A percentile compares a stretch with the other conserved stretches of the same genome.
Conservation (phyloP, 2,329 filamentous ascomycete species). For the Aspergillus sojae region DNA sequence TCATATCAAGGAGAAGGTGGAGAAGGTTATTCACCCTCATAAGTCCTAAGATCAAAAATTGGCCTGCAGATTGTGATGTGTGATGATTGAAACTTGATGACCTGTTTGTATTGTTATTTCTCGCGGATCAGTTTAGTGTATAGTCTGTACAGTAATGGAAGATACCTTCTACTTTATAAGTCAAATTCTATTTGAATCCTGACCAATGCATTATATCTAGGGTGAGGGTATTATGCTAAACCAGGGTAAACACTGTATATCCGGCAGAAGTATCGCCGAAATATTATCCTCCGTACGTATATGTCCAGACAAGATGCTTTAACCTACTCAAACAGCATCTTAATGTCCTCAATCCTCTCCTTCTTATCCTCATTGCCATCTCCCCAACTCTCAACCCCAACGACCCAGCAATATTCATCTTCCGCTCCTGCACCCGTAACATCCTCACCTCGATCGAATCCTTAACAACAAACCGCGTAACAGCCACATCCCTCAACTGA, state of each 20-base stretch:
- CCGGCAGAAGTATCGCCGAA: neutral
- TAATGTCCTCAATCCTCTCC: constrained; percentile 90
- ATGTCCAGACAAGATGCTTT: neutral
- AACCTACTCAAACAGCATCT: constrained; percentile 68
- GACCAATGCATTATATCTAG: neutral
- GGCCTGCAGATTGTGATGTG: neutral
- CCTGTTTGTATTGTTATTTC: neutral
- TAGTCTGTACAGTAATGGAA: neutral
- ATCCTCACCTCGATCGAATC: constrained; percentile 94
- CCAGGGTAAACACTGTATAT: neutral
- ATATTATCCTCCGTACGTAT: neutral
- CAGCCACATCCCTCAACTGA: constrained; percentile 80
- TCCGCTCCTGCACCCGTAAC: constrained; percentile 88
- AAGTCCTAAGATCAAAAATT: neutral
- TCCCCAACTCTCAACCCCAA: constrained; percentile 95
- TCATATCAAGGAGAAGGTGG: constrained; percentile 40
- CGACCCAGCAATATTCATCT: constrained; percentile 84
- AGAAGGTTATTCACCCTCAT: constrained; percentile 22
- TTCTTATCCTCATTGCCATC: constrained; percentile 81
- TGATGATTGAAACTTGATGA: neutral
- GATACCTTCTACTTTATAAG: neutral
- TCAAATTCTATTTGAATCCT: neutral
- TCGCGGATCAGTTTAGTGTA: neutral
- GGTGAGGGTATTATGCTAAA: neutral
- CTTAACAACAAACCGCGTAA: constrained; percentile 85